Base-by-base conservation (phyloP, 352 stramenopile species). In the Globisporangium solare region DNA sequence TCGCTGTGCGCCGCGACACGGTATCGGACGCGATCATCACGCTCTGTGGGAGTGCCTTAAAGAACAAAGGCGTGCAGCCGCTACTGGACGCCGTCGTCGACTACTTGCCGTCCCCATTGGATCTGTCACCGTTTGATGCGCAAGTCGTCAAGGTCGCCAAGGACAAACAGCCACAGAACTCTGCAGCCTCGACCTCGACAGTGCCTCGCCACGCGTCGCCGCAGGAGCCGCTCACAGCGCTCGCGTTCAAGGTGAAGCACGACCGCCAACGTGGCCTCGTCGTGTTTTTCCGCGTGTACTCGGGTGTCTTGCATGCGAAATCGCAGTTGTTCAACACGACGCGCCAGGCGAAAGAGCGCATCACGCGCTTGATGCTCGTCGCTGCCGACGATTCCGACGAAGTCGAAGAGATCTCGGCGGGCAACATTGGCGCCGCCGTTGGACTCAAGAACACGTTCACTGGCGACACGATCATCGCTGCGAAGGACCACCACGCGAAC, bases 61-160 rank as follows among this genome's bases (percentile, higher is more conserved):
- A 88, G 66, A 93, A 93, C 68, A 92, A 90, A 58, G 88, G 88
- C 45, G 95, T 99, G 40, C 97, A 99, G 71, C 85, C 96, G 39
- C 83, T 99, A 31, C 77, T 99, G 17, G 97, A 99, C 70, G 97
- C 95, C 24, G 94, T 99, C 7, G 65, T 98, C 27, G 85, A 98
- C 63, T 99, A 99, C 74, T 71, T 99, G 66, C 96, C 96, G 61
- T 97, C 94, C 13, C 96, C 96, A 11, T 35, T 95, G 15, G 96
- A 99, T 40, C 59, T 88, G 17, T 82, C 76, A 35, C 76, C 76
- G 12, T 92, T 86, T 51, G 74, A 84, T 58, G 72, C 76, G 21
- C 74, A 83, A 14, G 57, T 71, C 2, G 61, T 85, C 31, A 62
- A 62, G 27, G 42, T 39, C 14, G 52, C 45, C 35, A 88, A 81